Base-by-base conservation (phyloP, 495 filamentous ascomycete genomes). In the Penicillium psychrofluorescens region DNA sequence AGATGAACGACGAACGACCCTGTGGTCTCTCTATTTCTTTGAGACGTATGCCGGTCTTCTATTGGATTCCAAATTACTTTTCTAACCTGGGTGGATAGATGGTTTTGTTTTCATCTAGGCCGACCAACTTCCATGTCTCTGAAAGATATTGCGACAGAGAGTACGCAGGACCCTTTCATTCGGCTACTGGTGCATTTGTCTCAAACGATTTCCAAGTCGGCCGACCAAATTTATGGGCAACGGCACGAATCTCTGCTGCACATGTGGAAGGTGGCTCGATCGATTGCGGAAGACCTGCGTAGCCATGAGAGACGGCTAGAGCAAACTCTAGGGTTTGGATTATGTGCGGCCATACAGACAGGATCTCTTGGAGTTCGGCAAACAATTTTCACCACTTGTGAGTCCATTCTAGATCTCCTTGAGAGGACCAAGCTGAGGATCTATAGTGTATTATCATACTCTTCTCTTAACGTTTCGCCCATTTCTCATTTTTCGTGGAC, bases 401-500 rank as follows among this genome's bases (percentile, higher is more conserved):
- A 56, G 66, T 43, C 22, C 33, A 30, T 35, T 10, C 13, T 27
- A 1, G 8, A 34, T 28, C 3, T 30, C 1, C 29, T 8, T 14
- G 6, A n/a, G n/a, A 11, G 9, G 31, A 27, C 38, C 38, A 28
- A 13, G 28, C 27, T 36, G 31, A 54, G 3, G 11, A 4, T 12
- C n/a, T 12, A 13, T 12, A 73, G 70, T 70, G 4, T 73, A 71
- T 33, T 66, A 71, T 32, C 63, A 63, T 34, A 64, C 56, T 1
- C 46, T 69, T 7, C 60, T 71, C 9, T 51, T 73, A 2, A 73
- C 70, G 1, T 71, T 67, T 41, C 62, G 70, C 0, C 70, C 68
- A 7, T 73, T 73, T 43, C 38, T 73, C 14, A 70, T 73, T 8
- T 70, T 72, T 38, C 61, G 68, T 1, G 68, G 65, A 2, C 60